Evolutionary conservation across 2,329 filamentous ascomycete genomes (phyloP).

Genomic region (Magnaporthiopsis poae): DNA sequence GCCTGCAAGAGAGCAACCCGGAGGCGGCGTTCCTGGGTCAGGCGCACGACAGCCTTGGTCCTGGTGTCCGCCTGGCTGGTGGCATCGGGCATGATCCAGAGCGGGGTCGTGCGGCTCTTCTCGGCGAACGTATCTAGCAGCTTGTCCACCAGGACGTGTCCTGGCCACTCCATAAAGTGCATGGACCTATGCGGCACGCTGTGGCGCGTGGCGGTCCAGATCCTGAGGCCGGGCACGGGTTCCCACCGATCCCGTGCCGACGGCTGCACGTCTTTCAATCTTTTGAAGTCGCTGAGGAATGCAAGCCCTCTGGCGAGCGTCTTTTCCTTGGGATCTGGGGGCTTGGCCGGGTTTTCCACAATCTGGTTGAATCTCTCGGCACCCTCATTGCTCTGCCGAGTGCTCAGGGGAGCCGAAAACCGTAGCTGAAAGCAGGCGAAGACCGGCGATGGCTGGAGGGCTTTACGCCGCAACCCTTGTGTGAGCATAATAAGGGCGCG

Average conservation of each 20-base stretch:
- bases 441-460: not conserved
- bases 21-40: constrained; percentile 8
- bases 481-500: not conserved
- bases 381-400: not conserved
- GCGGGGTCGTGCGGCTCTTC: not conserved
- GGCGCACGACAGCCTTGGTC: constrained; percentile 2
- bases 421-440: not conserved
- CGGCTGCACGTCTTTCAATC: not conserved
- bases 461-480: not conserved
- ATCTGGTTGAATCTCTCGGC: not conserved
- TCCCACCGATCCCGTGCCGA: not conserved
- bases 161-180: not conserved
- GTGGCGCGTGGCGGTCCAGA: not conserved
- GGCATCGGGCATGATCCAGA: not conserved
- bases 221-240: not conserved
- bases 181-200: not conserved
- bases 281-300: not conserved
- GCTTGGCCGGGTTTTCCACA: not conserved
- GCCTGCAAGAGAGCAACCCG: constrained; percentile 15
- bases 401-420: not conserved
- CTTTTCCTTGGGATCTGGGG: not conserved
- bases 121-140: not conserved
- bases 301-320: not conserved
- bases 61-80: not conserved
- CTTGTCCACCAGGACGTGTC: not conserved